A percentile compares a stretch with the other conserved stretches of the same genome.
These are phyloP conservation scores for Phlebiopsis gigantea DNA, from an alignment of 768 basidiomycete genomes.

Conservation along the genomic window DNA sequence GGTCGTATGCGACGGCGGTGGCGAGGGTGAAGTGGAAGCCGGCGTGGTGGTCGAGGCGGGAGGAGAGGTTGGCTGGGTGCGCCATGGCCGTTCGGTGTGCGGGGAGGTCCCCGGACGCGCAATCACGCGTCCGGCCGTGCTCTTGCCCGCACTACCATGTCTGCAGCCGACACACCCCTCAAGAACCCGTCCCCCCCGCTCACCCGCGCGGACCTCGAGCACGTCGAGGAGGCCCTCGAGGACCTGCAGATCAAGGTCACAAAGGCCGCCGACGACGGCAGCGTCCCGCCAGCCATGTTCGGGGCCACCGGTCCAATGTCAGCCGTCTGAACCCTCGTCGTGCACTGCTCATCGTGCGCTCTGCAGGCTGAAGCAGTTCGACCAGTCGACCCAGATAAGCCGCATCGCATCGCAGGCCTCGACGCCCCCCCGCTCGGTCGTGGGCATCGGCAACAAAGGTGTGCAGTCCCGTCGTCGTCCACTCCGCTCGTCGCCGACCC, in stretches of 20 bases:
- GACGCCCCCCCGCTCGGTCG: constrained; percentile 78
- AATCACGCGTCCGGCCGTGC: neutral
- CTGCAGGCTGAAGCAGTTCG: constrained; percentile 76
- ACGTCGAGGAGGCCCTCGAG: constrained; percentile 47
- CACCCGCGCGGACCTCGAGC: constrained; percentile 41
- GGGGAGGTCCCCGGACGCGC: neutral
- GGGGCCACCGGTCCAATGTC: constrained; percentile 77
- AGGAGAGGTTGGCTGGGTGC: constrained; percentile 5
- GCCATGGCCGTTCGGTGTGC: constrained; percentile 4
- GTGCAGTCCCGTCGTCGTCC: constrained; percentile 7
- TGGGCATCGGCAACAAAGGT: constrained; percentile 90
- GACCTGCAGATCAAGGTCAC: constrained; percentile 30
- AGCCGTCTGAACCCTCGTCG: neutral
- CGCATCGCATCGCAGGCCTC: constrained; percentile 66
- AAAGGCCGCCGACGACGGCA: neutral
- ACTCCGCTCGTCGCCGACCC: neutral
- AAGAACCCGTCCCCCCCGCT: constrained; percentile 8
- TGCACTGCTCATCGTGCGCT: neutral
- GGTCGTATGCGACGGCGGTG: constrained; percentile 6
- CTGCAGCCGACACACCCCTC: constrained; percentile 15
- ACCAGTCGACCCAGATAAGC: constrained; percentile 67
- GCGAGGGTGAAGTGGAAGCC: constrained; percentile 24
- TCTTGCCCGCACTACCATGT: constrained; percentile 11
- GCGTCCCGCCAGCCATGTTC: constrained; percentile 46
- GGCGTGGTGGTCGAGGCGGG: constrained; percentile 14